Conservation (phyloP, 139 green algal species). For the Micractinium conductrix region DNA sequence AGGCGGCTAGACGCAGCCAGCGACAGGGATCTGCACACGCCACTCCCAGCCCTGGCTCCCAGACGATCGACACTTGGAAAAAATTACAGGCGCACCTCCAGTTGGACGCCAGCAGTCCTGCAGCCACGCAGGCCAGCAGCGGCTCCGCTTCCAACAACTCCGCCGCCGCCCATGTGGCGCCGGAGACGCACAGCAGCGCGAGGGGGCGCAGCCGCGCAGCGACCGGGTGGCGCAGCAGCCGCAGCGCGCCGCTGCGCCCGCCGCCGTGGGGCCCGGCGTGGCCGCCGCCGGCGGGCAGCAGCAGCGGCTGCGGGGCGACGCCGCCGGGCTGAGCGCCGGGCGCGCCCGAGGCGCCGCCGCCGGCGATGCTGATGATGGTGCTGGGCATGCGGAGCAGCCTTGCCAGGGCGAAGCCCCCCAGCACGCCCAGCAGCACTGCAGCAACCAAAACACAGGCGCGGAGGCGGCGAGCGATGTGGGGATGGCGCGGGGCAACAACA, state of each 20-base stretch:
- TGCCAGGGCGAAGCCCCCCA: not conserved
- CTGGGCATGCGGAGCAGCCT: conserved; percentile 10
- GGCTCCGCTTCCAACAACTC: conserved; percentile 74
- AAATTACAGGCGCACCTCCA: conserved; percentile 45
- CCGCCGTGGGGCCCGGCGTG: too few species aligned
- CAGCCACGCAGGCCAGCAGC: conserved; percentile 84
- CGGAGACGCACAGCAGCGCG: conserved; percentile 1
- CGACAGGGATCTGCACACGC: too few species aligned
- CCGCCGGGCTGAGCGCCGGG: not conserved
- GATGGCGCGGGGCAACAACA: too few species aligned
- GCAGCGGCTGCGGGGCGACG: too few species aligned
- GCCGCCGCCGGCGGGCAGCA: too few species aligned
- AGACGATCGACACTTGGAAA: too few species aligned
- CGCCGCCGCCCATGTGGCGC: conserved; percentile 55
- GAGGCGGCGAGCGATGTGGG: too few species aligned
- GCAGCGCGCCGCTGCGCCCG: not conserved
- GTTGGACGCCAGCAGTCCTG: conserved; percentile 79
- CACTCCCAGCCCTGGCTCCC: too few species aligned
- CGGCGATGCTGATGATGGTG: conserved; percentile 30
- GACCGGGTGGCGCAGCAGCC: conserved; percentile 18
- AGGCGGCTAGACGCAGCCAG: too few species aligned
- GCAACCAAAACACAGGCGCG: too few species aligned
- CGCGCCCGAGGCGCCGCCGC: not conserved
- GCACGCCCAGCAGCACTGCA: conserved; percentile 8
- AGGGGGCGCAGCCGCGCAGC: conserved; percentile 17